Evolutionary conservation across 2,329 filamentous ascomycete species (phyloP).

Genomic region (Arthroderma sp.): DNA sequence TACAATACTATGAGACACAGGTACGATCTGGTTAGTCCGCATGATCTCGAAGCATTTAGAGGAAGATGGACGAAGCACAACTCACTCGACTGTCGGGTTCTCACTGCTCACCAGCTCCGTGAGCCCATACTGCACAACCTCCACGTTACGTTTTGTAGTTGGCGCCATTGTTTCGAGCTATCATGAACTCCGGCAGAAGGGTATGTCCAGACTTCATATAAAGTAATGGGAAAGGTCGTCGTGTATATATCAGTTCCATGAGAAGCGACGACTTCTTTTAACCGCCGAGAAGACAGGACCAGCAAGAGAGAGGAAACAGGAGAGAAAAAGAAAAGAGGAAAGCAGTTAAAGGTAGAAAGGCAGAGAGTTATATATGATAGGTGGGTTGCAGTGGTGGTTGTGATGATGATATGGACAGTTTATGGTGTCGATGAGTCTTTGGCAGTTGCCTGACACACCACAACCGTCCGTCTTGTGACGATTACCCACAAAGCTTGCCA

Average conservation of each 20-base stretch:
- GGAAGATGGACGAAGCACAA: background rate
- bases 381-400: no score
- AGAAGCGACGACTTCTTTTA: no score
- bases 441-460: no score
- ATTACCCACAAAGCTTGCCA: background rate
- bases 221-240: background rate
- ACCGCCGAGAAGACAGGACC: background rate
- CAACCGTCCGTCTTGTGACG: no score
- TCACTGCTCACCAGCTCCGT: slow-evolving; percentile 28
- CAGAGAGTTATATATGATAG: no score
- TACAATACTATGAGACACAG: slow-evolving; percentile 35
- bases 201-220: background rate
- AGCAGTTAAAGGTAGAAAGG: no score
- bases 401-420: no score
- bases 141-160: slow-evolving; percentile 5
- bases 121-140: slow-evolving; percentile 28
- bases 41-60: background rate
- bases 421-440: no score
- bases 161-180: background rate
- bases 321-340: no score
- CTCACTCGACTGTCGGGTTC: slow-evolving; percentile 28
- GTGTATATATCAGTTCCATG: no score
- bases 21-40: background rate
- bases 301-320: slow-evolving; percentile 1
- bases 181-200: background rate